These are phyloP conservation scores for Arabidopsis thaliana DNA, from an alignment of 345 rosid genomes.

Conservation along the genomic window DNA sequence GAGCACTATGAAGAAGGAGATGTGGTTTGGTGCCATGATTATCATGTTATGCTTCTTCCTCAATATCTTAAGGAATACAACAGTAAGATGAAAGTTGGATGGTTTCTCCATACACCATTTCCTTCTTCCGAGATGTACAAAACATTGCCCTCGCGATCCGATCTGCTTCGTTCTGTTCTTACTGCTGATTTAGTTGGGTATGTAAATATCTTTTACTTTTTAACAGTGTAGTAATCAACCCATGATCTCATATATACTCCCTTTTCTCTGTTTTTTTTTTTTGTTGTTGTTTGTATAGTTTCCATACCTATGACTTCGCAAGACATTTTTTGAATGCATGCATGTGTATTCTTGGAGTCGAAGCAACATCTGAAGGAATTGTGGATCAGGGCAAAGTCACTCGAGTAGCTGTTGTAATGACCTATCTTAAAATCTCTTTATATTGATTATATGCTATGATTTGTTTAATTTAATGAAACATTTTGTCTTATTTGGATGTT, in stretches of 20 bases:
- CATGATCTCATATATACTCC: neutral
- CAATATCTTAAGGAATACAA: constrained; percentile 84
- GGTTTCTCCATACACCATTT: constrained; percentile 99
- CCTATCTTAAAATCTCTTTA: constrained; percentile 36
- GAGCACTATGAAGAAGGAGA: constrained; percentile 92
- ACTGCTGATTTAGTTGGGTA: constrained; percentile 98
- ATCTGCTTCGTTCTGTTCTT: constrained; percentile 87
- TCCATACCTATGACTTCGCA: constrained; percentile 97
- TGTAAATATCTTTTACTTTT: constrained; percentile 45
- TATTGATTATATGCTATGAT: constrained; percentile 3
- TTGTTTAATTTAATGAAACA: neutral
- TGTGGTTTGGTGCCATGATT: constrained; percentile 99
- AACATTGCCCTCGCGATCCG: constrained; percentile 93
- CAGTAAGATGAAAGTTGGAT: constrained; percentile 89
- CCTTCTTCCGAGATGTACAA: constrained; percentile 98
- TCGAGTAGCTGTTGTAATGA: constrained; percentile 89
- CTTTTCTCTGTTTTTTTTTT: neutral
- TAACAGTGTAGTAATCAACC: neutral
- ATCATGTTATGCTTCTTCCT: constrained; percentile 96
- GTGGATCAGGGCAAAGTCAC: constrained; percentile 90
- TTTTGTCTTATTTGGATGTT: constrained; percentile 14
- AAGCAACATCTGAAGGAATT: constrained; percentile 97
- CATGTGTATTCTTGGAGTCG: constrained; percentile 92
- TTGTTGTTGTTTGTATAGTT: constrained; percentile 44
- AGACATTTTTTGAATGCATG: constrained; percentile 98